phyloP scores from a whole-genome alignment of 805 yeast genomes.

The Myxozyma mucilagina region DNA sequence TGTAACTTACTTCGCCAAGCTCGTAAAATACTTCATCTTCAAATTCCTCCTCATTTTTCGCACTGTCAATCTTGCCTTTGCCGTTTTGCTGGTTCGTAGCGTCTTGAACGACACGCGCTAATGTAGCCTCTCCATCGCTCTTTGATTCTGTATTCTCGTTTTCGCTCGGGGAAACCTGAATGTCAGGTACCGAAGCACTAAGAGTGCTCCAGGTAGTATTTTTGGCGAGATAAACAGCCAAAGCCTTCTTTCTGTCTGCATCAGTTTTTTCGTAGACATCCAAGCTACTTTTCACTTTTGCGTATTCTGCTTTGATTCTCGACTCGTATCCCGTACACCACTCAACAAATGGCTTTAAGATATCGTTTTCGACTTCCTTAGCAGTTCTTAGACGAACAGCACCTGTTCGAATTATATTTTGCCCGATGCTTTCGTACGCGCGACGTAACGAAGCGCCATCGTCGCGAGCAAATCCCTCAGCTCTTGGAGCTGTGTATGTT shows the following conservation, averaged over 20 bases:
- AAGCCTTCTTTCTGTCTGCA: no score
- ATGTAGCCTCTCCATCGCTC: no score
- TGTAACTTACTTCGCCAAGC: constrained; percentile 39
- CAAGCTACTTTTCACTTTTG: no score
- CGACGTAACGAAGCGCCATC: constrained; percentile 67
- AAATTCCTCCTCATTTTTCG: constrained; percentile 1
- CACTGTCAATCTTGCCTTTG: constrained; percentile 1
- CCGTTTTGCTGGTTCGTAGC: not conserved
- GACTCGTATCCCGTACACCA: constrained; percentile 76
- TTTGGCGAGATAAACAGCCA: not conserved
- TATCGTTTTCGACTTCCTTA: constrained; percentile 57
- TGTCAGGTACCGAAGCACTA: no score
- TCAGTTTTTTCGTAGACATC: no score
- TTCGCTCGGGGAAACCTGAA: no score
- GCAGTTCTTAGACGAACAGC: constrained; percentile 63
- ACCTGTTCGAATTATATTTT: constrained; percentile 56
- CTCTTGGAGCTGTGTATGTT: constrained; percentile 42
- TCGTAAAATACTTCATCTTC: constrained; percentile 28
- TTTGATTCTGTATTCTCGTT: no score
- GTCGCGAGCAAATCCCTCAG: constrained; percentile 51
- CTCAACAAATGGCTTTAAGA: constrained; percentile 65
- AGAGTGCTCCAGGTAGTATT: no score
- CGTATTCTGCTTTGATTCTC: constrained; percentile 62
- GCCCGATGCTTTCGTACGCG: constrained; percentile 59
- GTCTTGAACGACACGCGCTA: no score